Evolutionary conservation across 148 eudicot species (phyloP).

Genomic region (Cornus suecica): DNA sequence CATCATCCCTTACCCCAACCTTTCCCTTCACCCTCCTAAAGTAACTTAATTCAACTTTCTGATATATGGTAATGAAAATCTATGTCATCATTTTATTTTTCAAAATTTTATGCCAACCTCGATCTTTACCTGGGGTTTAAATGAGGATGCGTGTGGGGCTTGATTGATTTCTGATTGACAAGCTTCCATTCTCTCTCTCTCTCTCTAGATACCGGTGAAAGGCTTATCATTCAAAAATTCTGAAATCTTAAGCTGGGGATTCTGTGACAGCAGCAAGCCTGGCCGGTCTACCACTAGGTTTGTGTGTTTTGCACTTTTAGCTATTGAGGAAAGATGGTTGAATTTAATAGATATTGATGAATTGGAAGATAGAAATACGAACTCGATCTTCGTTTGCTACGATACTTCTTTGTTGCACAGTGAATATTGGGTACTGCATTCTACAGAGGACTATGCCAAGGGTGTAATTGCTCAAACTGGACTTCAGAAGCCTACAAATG

Average conservation of each 20-base stretch:
- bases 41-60: not conserved
- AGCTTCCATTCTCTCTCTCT: not conserved
- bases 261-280: constrained; percentile 92
- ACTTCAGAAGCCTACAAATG: constrained; percentile 62
- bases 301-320: constrained; percentile 8
- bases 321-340: not conserved
- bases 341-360: too few relatives aligned
- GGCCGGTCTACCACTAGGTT: constrained; percentile 69
- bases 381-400: not conserved
- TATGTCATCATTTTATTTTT: not conserved
- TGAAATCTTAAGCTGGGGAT: constrained; percentile 63
- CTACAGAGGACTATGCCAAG: constrained; percentile 77
- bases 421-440: constrained; percentile 90
- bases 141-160: not conserved
- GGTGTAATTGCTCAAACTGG: constrained; percentile 66
- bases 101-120: not conserved
- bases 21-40: not conserved
- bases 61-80: not conserved
- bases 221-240: constrained; percentile 75
- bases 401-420: constrained; percentile 28
- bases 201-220: constrained; percentile 56
- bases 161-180: not conserved
- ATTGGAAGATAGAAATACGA: too few relatives aligned
- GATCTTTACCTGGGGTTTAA: not conserved
- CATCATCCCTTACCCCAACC: not conserved